These are phyloP conservation scores for Leavenworthia alabamica DNA, from an alignment of 345 rosid species.

Conservation along the genomic window DNA sequence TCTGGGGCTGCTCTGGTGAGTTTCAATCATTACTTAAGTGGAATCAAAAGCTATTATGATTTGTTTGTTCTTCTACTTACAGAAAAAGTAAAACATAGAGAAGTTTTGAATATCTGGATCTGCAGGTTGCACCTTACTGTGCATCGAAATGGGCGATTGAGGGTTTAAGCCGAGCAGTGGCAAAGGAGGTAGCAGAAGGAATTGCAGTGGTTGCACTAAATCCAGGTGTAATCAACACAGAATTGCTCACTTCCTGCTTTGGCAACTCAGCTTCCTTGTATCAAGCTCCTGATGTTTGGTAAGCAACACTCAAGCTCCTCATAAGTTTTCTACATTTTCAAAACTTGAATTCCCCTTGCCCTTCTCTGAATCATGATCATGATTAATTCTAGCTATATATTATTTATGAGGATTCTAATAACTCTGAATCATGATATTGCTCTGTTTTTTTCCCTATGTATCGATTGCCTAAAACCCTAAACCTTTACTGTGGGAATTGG, in stretches of 20 bases:
- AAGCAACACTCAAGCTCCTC: conserved; percentile 16
- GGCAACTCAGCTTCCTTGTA: conserved; percentile 72
- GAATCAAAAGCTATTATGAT: background rate
- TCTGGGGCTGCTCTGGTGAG: conserved; percentile 94
- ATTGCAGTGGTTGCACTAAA: conserved; percentile 84
- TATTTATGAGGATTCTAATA: background rate
- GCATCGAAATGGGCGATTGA: conserved; percentile 99
- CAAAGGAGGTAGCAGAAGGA: conserved; percentile 83
- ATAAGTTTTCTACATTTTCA: background rate
- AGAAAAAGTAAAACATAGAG: background rate
- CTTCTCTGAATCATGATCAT: background rate
- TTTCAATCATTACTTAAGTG: background rate
- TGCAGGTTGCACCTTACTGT: conserved; percentile 95
- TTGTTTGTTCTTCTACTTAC: background rate
- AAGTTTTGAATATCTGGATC: background rate
- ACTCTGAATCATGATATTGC: background rate
- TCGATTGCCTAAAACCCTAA: conserved; percentile 3
- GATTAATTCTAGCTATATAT: background rate
- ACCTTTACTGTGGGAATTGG: background rate
- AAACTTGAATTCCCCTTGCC: background rate
- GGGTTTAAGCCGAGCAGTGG: conserved; percentile 88
- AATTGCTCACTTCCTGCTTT: conserved; percentile 82
- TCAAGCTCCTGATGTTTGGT: conserved; percentile 93
- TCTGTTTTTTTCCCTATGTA: background rate
- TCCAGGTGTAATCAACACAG: conserved; percentile 93